Evolutionary conservation across 176 grass and related monocot species (phyloP), one percentile per base, ranked within the genome.

Genomic region (Poa annua): DNA sequence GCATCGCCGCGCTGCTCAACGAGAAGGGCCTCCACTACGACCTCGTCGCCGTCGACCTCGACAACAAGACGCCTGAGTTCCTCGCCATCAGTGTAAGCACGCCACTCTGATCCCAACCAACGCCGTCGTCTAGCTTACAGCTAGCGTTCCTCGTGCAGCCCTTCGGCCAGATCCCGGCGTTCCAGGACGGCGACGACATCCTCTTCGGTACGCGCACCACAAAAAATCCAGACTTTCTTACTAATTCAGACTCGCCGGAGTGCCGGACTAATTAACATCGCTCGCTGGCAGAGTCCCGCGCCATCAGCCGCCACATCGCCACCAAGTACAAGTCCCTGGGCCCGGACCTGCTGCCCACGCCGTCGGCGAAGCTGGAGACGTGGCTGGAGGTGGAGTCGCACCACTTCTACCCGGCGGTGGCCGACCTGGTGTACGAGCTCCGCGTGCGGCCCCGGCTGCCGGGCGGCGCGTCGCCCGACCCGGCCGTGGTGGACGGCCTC

Each of bases 341-440:
- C 1, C 0, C 84, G 0, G 78, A 89, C n/a, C 89, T 97, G 14
- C 21, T 94, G 8, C 80, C 84, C 3, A 10, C 20, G 1, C 29
- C 82, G 51, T 88, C 81, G 41, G 90, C 77, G 7, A 39, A 77
- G 79, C 62, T 94, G 24, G 94, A 97, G 79, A 62, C 86, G 26
- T 97, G 91, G 94, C 89, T 94, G 2, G 91, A 97, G 78, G 89
- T 92, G 26, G 94, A 97, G 76, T 80, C 89, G 33, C 88, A 91
- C 66, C 83, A 94, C 85, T 94, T 97, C 88, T 39, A 83, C 62
- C 80, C 83, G 4, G 12, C 81, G 12, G 87, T 47, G 12, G 42
- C 81, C 3, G 75, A 11, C 42, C 62, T 97, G 22, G 79, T 88
- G 55, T 90, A 83, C 77, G 73, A 97, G 88, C 9, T 90, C 3